A percentile compares a stretch with the other conserved stretches of the same genome.
Conservation (phyloP, 495 filamentous ascomycete species). For the Mytilinidion resinicola region DNA sequence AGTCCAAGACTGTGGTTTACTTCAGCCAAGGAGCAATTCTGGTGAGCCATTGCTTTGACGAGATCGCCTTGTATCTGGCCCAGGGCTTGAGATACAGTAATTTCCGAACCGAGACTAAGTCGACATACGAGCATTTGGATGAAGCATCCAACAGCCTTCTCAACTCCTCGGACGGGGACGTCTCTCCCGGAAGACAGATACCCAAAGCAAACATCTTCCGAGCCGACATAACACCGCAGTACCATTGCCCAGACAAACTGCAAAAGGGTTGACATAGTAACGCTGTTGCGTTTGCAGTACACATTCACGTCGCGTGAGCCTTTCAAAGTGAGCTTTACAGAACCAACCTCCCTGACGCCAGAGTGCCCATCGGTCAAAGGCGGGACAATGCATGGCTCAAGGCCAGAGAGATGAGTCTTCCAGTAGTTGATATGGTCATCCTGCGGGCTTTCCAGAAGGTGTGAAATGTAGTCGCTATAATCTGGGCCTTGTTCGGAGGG, state of each 20-base stretch:
- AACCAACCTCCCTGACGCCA: constrained; percentile 12
- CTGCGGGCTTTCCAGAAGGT: no score
- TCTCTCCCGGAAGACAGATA: constrained; percentile 50
- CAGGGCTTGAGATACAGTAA: constrained; percentile 25
- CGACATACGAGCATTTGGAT: constrained; percentile 52
- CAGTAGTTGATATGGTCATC: constrained; percentile 27
- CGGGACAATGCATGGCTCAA: constrained; percentile 27
- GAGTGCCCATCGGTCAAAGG: constrained; percentile 7
- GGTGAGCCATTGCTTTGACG: constrained; percentile 26
- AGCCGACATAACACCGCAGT: constrained; percentile 44
- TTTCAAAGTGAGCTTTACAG: constrained; percentile 11
- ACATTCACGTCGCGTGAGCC: constrained; percentile 29
- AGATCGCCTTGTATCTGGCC: constrained; percentile 21
- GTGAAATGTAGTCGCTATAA: no score
- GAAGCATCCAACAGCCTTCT: constrained; percentile 47
- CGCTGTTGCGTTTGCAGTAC: constrained; percentile 43
- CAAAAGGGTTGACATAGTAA: constrained; percentile 49
- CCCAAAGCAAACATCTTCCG: constrained; percentile 49
- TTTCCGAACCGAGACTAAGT: constrained; percentile 40
- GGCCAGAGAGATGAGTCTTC: constrained; percentile 23
- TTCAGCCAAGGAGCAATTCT: constrained; percentile 28
- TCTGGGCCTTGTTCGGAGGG: no score
- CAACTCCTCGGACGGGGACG: constrained; percentile 40
- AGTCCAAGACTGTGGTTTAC: constrained; percentile 25
- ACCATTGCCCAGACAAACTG: constrained; percentile 51